phyloP scores from a whole-genome alignment of 2,329 filamentous ascomycete species.

The Exophiala lecanii-corni region DNA sequence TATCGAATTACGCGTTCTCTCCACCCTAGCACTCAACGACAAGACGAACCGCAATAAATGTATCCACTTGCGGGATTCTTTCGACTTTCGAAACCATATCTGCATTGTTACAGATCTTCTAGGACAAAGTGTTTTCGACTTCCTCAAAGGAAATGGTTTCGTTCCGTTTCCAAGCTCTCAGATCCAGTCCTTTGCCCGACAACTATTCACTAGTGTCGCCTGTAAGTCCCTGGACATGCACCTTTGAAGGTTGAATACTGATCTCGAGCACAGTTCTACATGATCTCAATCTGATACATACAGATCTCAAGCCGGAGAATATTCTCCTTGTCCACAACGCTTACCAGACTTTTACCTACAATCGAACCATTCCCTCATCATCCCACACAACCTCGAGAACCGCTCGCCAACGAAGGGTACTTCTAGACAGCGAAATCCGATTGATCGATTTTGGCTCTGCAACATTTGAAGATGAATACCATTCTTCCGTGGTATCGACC shows the following conservation, averaged over 20 bases:
- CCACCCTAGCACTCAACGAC: conserved; percentile 88
- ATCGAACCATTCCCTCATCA: conserved; percentile 61
- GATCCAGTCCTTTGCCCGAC: conserved; percentile 93
- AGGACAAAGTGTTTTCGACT: conserved; percentile 96
- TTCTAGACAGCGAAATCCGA: conserved; percentile 62
- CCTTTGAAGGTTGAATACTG: conserved; percentile 7
- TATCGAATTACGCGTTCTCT: conserved; percentile 88
- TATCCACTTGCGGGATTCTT: conserved; percentile 93
- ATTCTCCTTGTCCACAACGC: conserved; percentile 61
- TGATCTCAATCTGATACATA: conserved; percentile 95
- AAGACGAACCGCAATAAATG: conserved; percentile 89
- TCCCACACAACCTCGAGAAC: conserved; percentile 54
- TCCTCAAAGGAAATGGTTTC: conserved; percentile 90
- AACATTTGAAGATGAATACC: conserved; percentile 65
- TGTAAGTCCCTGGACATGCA: conserved; percentile 58
- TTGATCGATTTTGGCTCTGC: conserved; percentile 65
- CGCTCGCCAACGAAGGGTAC: conserved; percentile 58
- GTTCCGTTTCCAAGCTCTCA: conserved; percentile 97
- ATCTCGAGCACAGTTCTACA: conserved; percentile 66
- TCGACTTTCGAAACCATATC: conserved; percentile 95
- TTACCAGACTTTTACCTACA: conserved; percentile 67
- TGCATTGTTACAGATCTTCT: conserved; percentile 76
- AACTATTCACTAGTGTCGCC: conserved; percentile 95
- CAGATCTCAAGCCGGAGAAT: conserved; percentile 58
- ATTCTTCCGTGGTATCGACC: conserved; percentile 63